Base-by-base conservation (phyloP, 2,329 filamentous ascomycete genomes). In the Coleophoma cylindrospora region DNA sequence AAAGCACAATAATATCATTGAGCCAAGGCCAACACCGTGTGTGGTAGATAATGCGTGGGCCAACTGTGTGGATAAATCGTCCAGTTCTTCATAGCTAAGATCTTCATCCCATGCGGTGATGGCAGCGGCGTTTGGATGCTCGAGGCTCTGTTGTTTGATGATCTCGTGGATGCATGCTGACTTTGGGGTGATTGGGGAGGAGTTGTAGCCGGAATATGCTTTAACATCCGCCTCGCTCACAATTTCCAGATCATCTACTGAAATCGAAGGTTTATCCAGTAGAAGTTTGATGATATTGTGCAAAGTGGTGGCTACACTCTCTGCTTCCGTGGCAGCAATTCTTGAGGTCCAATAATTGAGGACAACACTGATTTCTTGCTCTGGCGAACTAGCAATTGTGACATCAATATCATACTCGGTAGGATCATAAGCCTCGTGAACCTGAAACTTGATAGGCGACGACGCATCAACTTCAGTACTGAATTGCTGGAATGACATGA, bases 31-130 rank as follows among this genome's bases (percentile, higher is more conserved):
- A 17, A 54, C 46, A 8, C 50, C 45, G 6, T 34, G n/a, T 10
- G 34, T 11, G 6, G 12, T 33, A 8, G 36, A n/a, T n/a, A 54
- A 41, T 40, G 48, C 22, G 5, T 48, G 37, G 13, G 45, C 52
- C 12, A 54, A 22, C 13, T 27, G 33, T 3, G 43, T 49, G 21
- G 49, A 45, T 27, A 52, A 17, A 15, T 37, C 27, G 32, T 52
- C 49, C 14, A 54, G 45, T 36, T 54, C 17, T 38, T 44, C 40
- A 41, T 54, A 54, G 21, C 50, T 54, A 13, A 45, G 38, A 7
- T 52, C 38, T 12, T 44, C 52, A 41, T 54, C 52, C 50, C 50
- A 54, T 32, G 45, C 40, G 45, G 27, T 21, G 34, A 54, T 52
- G 13, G 52, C 52, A 17, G 45, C 40, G 19, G 50, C 49, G 9